A percentile compares a stretch with the other conserved stretches of the same genome.
phyloP scores from a whole-genome alignment of 768 basidiomycete genomes.

The Rhodosporidiobolus odoratus region DNA sequence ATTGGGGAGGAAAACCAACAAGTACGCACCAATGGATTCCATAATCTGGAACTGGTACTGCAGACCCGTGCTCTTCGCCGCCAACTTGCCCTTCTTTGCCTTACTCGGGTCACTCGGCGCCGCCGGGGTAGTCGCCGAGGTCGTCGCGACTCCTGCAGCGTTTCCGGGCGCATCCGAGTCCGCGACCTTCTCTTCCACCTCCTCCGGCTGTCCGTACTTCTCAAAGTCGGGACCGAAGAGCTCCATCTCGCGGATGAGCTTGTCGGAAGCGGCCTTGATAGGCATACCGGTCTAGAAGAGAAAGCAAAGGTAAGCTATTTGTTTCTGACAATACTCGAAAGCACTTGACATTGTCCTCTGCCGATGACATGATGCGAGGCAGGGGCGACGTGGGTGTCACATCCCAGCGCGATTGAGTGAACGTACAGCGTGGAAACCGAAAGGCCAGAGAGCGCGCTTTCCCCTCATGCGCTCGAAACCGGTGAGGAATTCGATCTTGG shows the following conservation, averaged over 20 bases:
- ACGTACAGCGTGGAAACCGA: constrained; percentile 74
- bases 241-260: constrained; percentile 93
- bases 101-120: constrained; percentile 55
- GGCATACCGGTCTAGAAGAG: constrained; percentile 75
- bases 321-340: too few relatives aligned
- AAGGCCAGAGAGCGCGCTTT: constrained; percentile 91
- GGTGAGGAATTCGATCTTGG: constrained; percentile 93
- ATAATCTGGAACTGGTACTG: constrained; percentile 99
- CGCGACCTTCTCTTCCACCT: constrained; percentile 49
- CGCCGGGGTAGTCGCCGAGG: constrained; percentile 34
- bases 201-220: constrained; percentile 53
- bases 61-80: constrained; percentile 84
- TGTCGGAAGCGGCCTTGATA: constrained; percentile 98
- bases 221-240: constrained; percentile 89
- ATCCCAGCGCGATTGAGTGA: not conserved
- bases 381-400: too few relatives aligned
- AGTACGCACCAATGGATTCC: constrained; percentile 62
- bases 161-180: constrained; percentile 45
- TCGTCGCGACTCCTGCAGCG: constrained; percentile 46
- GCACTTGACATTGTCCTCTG: too few relatives aligned
- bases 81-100: constrained; percentile 90
- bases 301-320: not conserved
- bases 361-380: too few relatives aligned
- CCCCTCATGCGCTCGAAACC: constrained; percentile 94
- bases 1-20: too few relatives aligned